Evolutionary conservation across 257 asterid species (phyloP), one percentile per base, ranked within the genome.

Genomic region (Nicotiana undulata): DNA sequence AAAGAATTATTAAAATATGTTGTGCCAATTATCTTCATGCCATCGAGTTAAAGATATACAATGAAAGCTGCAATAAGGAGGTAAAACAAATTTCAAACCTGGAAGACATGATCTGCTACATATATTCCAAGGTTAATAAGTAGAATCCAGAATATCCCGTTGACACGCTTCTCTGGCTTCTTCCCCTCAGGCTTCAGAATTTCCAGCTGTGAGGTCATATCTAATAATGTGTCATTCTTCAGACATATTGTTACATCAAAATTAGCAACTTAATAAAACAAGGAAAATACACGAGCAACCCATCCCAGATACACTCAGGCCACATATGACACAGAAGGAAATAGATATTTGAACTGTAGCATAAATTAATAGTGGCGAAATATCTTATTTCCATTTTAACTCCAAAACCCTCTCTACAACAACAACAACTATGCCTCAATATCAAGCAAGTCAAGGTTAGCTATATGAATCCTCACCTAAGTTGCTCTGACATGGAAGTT

Each of bases 141-240:
- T 34, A 96, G 87, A 88, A 96, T 96, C 97, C 96, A 93, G 87
- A 92, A 96, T 79, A 96, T 90, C 75, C 98, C 98, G 75, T 87
- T 93, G 61, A 87, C 97, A 74, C 87, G 92, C 90, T 89, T 96
- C 85, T 86, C 92, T 6, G 92, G 89, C 88, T 91, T 91, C 87
- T 82, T 88, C 86, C 76, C 85, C 18, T 75, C 82, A 20, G 92
- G 90, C 88, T 90, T 93, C 88, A 91, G 90, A 66, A 93, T 88
- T 79, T 94, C 99, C 87, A 94, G 92, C 90, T 88, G 97, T 65
- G 97, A 92, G 60, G 84, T 80, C 88, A 91, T 89, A 93, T 93
- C 99, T 95, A 83, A 80, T 77, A 88, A 89, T 68, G 84, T 82
- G 86, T 88, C 87, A 87, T 77, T 86, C 40, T 17, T 75, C 58